These are phyloP conservation scores for Lepiota subincarnata DNA, from an alignment of 768 basidiomycete genomes.

Conservation along the genomic window DNA sequence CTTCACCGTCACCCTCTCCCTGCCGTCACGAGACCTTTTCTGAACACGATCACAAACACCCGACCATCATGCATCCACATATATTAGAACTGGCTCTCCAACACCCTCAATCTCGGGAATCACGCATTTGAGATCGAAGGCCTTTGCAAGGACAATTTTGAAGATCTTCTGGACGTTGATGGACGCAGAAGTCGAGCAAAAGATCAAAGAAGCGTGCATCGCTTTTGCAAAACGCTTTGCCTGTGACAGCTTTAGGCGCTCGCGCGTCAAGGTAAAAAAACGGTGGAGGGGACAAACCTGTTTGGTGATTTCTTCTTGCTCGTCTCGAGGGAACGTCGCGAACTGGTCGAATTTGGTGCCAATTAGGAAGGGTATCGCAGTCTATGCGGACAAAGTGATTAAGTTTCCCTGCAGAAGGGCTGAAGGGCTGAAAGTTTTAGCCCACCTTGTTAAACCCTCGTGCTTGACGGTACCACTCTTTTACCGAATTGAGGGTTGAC, in stretches of 20 bases:
- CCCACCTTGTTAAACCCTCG: conserved; percentile 97
- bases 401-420: not conserved
- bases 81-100: conserved; percentile 92
- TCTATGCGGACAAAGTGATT: conserved; percentile 43
- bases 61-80: conserved; percentile 68
- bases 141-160: conserved; percentile 96
- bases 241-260: conserved; percentile 32
- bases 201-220: conserved; percentile 99
- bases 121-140: conserved; percentile 98
- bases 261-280: conserved; percentile 5
- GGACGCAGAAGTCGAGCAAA: conserved; percentile 97
- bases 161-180: conserved; percentile 99
- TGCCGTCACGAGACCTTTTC: not conserved
- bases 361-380: conserved; percentile 96
- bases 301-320: conserved; percentile 99
- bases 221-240: conserved; percentile 98
- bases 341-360: conserved; percentile 99
- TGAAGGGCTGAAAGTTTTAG: not conserved
- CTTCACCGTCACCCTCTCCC: conserved; percentile 3
- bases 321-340: conserved; percentile 91
- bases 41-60: conserved; percentile 10
- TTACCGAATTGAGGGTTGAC: conserved; percentile 95
- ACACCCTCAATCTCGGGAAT: conserved; percentile 97
- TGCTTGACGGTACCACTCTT: conserved; percentile 99
- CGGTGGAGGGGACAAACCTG: conserved; percentile 52